Evolutionary conservation across 352 stramenopile species (phyloP).

Genomic region (Phytophthora meadii): DNA sequence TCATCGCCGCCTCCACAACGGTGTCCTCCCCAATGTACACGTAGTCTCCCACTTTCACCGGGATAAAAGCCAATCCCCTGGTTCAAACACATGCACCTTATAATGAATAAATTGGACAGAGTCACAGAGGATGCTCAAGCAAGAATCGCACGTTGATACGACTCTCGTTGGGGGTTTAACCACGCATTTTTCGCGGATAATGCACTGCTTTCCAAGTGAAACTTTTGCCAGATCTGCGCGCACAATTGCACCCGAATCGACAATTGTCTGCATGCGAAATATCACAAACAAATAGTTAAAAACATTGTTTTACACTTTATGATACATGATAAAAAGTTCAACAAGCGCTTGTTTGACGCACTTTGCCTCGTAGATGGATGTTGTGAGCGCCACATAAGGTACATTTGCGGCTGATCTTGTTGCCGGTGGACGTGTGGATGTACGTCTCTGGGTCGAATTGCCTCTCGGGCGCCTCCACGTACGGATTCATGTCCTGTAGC

Average conservation of each 20-base stretch:
- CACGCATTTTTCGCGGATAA: constrained; percentile 75
- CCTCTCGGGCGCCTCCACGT: constrained; percentile 55
- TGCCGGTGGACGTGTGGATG: constrained; percentile 74
- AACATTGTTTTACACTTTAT: background rate
- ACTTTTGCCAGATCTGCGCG: constrained; percentile 87
- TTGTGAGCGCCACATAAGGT: constrained; percentile 72
- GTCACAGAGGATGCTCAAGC: background rate
- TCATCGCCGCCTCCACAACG: constrained; percentile 84
- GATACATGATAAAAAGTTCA: too few relatives aligned
- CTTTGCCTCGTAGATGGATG: constrained; percentile 81
- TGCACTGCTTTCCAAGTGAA: constrained; percentile 81
- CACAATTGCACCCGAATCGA: constrained; percentile 73
- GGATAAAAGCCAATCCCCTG: constrained; percentile 83
- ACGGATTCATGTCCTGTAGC: constrained; percentile 57
- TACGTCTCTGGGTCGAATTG: constrained; percentile 65
- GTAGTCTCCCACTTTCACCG: constrained; percentile 84
- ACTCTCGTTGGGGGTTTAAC: constrained; percentile 76
- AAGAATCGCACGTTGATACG: constrained; percentile 56
- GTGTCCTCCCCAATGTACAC: constrained; percentile 80
- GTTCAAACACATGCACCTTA: constrained; percentile 2
- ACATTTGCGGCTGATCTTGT: constrained; percentile 76
- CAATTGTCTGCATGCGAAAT: constrained; percentile 58
- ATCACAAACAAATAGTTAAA: constrained; percentile 1
- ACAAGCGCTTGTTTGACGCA: constrained; percentile 7
- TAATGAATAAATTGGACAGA: constrained; percentile 4